Conservation (phyloP, 345 rosid genomes). For the Eucalyptus marginata region DNA sequence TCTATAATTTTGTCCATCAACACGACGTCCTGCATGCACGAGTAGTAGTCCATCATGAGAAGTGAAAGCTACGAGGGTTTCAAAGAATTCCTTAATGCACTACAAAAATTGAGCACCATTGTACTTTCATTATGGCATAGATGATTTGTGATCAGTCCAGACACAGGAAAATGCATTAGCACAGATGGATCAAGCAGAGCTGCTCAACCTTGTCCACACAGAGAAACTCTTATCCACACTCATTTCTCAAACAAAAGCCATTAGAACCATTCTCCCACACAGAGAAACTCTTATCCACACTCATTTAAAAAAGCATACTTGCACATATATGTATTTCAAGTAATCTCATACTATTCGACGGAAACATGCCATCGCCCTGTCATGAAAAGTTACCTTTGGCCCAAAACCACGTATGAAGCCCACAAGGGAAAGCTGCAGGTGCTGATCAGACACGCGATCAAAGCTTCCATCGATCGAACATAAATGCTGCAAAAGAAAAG, state of each 20-base stretch:
- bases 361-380: neutral
- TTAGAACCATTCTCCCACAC: neutral
- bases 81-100: neutral
- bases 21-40: neutral
- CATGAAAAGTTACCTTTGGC: conserved; percentile 3
- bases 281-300: neutral
- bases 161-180: neutral
- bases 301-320: neutral
- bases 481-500: conserved; percentile 7
- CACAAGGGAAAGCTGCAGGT: conserved; percentile 12
- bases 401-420: conserved; percentile 15
- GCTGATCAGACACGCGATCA: neutral
- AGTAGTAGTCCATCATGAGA: neutral
- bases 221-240: neutral
- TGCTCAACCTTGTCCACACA: neutral
- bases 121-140: neutral
- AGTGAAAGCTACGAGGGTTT: neutral
- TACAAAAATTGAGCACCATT: neutral
- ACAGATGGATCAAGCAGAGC: neutral
- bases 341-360: neutral
- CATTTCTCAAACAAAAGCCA: neutral
- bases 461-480: neutral
- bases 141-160: neutral
- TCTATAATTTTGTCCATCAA: neutral
- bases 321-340: neutral